These are phyloP conservation scores for Triadica sebifera DNA, from an alignment of 345 rosid species.

Conservation along the genomic window DNA sequence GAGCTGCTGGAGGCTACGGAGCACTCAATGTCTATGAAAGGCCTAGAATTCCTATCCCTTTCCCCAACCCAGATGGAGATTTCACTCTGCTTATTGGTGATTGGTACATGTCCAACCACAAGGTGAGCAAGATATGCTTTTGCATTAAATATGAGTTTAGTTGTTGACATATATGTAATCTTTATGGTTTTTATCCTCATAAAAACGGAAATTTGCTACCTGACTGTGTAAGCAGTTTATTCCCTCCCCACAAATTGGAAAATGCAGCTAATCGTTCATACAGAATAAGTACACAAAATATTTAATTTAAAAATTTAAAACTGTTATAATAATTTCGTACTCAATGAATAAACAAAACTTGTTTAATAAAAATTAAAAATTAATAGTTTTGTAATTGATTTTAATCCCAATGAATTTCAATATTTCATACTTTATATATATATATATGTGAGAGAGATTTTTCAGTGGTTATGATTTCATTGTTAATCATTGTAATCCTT, in stretches of 20 bases:
- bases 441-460: too few relatives aligned
- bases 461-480: too few relatives aligned
- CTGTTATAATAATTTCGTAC: too few relatives aligned
- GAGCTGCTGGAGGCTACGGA: constrained; percentile 52
- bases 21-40: constrained; percentile 52
- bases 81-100: constrained; percentile 62
- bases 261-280: not conserved
- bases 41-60: constrained; percentile 59
- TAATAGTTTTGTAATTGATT: too few relatives aligned
- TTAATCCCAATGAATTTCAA: too few relatives aligned
- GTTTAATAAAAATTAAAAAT: too few relatives aligned
- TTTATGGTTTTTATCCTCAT: not conserved
- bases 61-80: constrained; percentile 48
- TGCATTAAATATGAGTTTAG: not conserved
- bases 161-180: not conserved
- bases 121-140: constrained; percentile 19
- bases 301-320: too few relatives aligned
- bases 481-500: too few relatives aligned
- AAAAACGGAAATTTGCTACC: not conserved
- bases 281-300: too few relatives aligned
- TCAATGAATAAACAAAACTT: too few relatives aligned
- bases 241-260: not conserved
- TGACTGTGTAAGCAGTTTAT: not conserved
- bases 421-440: too few relatives aligned
- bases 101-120: constrained; percentile 52